Conservation (phyloP, 306 rosid species). For the Sicyos edulis region DNA sequence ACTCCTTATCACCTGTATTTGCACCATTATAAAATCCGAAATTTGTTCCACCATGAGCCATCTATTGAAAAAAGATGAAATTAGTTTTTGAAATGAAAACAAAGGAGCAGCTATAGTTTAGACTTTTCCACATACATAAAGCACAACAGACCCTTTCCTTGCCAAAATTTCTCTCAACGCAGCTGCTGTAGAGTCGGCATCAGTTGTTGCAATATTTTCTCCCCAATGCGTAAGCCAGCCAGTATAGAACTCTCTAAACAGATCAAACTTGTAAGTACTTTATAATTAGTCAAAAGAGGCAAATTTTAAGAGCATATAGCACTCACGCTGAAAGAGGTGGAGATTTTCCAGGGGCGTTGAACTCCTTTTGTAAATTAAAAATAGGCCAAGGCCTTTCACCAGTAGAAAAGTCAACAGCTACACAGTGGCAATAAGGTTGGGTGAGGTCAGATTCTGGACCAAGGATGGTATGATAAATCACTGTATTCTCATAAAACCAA, state of each 20-base stretch:
- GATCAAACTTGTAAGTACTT: constrained; percentile 27
- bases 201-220: constrained; percentile 60
- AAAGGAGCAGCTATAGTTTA: constrained; percentile 17
- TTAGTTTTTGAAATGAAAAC: constrained; percentile 18
- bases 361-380: constrained; percentile 81
- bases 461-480: not conserved
- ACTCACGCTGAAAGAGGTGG: constrained; percentile 77
- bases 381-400: constrained; percentile 87
- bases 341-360: constrained; percentile 83
- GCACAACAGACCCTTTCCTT: constrained; percentile 77
- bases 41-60: constrained; percentile 96
- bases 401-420: constrained; percentile 86
- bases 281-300: constrained; percentile 21
- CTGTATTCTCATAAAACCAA: not conserved
- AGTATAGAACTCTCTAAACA: constrained; percentile 82
- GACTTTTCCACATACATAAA: constrained; percentile 50
- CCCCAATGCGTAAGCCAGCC: constrained; percentile 99
- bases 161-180: constrained; percentile 61
- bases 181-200: constrained; percentile 66
- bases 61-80: constrained; percentile 41
- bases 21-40: constrained; percentile 94
- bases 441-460: constrained; percentile 22
- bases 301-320: constrained; percentile 26
- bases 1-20: constrained; percentile 53
- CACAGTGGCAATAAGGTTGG: constrained; percentile 23